phyloP scores from a whole-genome alignment of 805 yeast genomes.

The Phaffomyces opuntiae region DNA sequence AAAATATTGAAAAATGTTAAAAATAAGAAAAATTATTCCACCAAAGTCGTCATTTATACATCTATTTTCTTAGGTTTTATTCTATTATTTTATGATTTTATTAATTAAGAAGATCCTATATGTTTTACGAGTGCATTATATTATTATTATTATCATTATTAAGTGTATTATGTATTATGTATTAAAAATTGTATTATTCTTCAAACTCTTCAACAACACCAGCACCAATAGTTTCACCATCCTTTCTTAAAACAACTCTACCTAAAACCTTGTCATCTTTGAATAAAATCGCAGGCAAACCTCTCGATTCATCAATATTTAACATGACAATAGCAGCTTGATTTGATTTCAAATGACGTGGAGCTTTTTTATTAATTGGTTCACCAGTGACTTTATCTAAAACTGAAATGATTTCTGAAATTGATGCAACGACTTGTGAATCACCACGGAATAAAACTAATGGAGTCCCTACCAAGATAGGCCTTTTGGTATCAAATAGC shows the following conservation, averaged over 20 bases:
- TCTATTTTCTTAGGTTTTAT: constrained; percentile 52
- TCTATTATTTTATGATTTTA: constrained; percentile 47
- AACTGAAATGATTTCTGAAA: constrained; percentile 73
- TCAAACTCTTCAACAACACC: constrained; percentile 79
- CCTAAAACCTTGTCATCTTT: constrained; percentile 94
- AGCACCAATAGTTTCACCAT: constrained; percentile 98
- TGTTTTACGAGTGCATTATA: too few species aligned
- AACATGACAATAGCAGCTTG: constrained; percentile 92
- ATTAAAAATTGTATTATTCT: too few species aligned
- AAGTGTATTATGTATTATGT: too few species aligned
- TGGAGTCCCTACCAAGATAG: constrained; percentile 83
- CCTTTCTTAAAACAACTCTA: constrained; percentile 98
- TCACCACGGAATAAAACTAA: constrained; percentile 92
- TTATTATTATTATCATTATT: too few species aligned
- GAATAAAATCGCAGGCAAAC: constrained; percentile 91
- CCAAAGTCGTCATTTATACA: constrained; percentile 46
- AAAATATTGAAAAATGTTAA: constrained; percentile 62
- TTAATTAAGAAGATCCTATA: constrained; percentile 22
- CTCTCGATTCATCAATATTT: constrained; percentile 65
- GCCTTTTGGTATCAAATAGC: constrained; percentile 89
- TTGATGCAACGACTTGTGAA: constrained; percentile 87
- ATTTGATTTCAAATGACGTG: constrained; percentile 93
- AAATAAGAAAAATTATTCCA: constrained; percentile 52
- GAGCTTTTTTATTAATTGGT: constrained; percentile 70
- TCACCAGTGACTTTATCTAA: constrained; percentile 93